These are phyloP conservation scores for Cryptosporidium xiaoi DNA, from an alignment of 169 alveolate species.

Conservation along the genomic window DNA sequence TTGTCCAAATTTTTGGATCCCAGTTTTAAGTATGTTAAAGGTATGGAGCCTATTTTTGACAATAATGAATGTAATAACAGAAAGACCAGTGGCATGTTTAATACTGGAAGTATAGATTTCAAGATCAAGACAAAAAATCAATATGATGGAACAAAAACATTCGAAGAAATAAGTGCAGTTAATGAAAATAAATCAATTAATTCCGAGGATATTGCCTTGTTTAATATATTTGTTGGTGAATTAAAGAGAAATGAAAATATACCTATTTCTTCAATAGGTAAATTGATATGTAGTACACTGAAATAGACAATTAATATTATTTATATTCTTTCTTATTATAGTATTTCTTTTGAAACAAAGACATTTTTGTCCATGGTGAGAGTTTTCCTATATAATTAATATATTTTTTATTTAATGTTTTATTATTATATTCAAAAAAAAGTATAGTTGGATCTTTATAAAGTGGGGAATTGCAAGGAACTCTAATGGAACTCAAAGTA, in stretches of 20 bases:
- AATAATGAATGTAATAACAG: neutral
- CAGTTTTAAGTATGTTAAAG: slow-evolving; percentile 10
- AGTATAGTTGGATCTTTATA: slow-evolving; percentile 14
- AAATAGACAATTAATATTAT: neutral
- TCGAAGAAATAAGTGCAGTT: slow-evolving; percentile 10
- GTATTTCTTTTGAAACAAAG: slow-evolving; percentile 8
- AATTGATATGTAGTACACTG: slow-evolving; percentile 52
- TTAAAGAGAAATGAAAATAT: slow-evolving; percentile 61
- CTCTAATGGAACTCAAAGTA: neutral
- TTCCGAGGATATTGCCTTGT: slow-evolving; percentile 58
- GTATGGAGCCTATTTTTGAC: slow-evolving; percentile 5
- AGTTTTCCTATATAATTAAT: slow-evolving; percentile 15
- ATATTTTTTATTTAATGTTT: neutral
- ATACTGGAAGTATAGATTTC: slow-evolving; percentile 12
- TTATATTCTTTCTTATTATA: neutral
- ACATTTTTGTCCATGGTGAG: slow-evolving; percentile 63
- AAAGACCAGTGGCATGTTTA: neutral
- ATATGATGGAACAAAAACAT: slow-evolving; percentile 43
- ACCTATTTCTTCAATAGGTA: slow-evolving; percentile 61
- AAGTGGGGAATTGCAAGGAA: slow-evolving; percentile 1
- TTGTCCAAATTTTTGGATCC: slow-evolving; percentile 55
- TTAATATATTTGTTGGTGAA: slow-evolving; percentile 67
- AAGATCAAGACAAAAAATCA: slow-evolving; percentile 25
- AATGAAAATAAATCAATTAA: slow-evolving; percentile 3
- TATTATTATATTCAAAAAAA: neutral